Percentiles rank a stretch among this genome's conserved stretches.
Conservation (phyloP, 805 yeast species). For the Blastobotrys robertii region DNA sequence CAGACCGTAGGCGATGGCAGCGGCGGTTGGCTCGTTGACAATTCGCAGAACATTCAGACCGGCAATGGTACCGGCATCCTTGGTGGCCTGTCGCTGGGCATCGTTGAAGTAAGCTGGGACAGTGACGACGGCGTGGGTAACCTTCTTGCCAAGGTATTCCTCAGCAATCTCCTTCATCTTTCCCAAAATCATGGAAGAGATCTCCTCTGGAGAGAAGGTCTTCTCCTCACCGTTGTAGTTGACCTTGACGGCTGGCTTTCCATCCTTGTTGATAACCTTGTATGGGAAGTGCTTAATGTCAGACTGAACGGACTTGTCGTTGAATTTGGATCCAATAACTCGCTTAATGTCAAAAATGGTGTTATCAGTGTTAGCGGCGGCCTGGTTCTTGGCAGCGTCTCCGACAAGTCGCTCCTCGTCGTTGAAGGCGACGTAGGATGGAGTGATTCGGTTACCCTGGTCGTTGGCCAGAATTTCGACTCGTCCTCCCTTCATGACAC, state of each 20-base stretch:
- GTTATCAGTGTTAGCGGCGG: constrained; percentile 77
- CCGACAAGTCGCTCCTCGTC: constrained; percentile 90
- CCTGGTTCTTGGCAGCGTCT: constrained; percentile 95
- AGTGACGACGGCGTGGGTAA: constrained; percentile 84
- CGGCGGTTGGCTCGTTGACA: constrained; percentile 93
- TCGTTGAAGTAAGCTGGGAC: constrained; percentile 92
- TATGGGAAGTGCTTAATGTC: constrained; percentile 82
- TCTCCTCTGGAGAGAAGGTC: constrained; percentile 83
- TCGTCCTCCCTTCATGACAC: constrained; percentile 72
- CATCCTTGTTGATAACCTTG: constrained; percentile 55
- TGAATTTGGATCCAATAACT: constrained; percentile 75
- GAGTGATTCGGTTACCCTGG: constrained; percentile 96
- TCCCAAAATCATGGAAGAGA: constrained; percentile 82
- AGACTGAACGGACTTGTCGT: constrained; percentile 66
- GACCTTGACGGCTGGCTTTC: constrained; percentile 78
- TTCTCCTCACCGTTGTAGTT: constrained; percentile 63
- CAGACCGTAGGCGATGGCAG: constrained; percentile 94
- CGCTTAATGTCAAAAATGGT: constrained; percentile 89
- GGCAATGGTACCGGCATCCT: constrained; percentile 88
- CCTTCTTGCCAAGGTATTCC: constrained; percentile 74
- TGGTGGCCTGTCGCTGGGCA: constrained; percentile 91
- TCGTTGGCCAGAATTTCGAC: constrained; percentile 92
- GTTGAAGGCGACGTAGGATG: constrained; percentile 88
- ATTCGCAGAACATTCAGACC: constrained; percentile 83
- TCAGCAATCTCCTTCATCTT: constrained; percentile 93